Conservation (phyloP, 2,329 filamentous ascomycete species). For the Ramichloridium luteum region DNA sequence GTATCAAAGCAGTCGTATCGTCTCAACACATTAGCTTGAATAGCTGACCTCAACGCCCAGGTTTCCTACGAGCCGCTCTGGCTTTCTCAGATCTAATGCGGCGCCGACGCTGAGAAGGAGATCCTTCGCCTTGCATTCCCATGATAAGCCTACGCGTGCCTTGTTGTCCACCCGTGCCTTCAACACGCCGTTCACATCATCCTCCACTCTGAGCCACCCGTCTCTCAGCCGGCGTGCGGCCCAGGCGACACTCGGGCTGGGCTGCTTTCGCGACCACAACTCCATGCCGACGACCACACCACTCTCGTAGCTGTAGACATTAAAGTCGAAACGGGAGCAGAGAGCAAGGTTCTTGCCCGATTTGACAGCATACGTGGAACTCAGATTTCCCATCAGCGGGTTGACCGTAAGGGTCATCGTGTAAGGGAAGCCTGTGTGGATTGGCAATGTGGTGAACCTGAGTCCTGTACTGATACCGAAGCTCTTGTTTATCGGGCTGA, state of each 20-base stretch:
- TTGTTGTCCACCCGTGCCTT: conserved; percentile 86
- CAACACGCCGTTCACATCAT: conserved; percentile 71
- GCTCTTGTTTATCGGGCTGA: conserved; percentile 87
- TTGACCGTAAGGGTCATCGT: conserved; percentile 90
- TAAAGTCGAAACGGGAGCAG: conserved; percentile 89
- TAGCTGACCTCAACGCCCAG: conserved; percentile 73
- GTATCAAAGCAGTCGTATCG: too few species aligned
- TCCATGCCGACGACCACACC: conserved; percentile 86
- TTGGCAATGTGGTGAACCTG: conserved; percentile 76
- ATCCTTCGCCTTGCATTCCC: conserved; percentile 89
- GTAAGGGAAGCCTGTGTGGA: conserved; percentile 72
- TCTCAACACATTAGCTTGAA: conserved; percentile 42
- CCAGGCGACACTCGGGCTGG: conserved; percentile 31
- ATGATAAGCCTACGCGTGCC: conserved; percentile 71
- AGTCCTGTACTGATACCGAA: conserved; percentile 81
- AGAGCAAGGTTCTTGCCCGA: conserved; percentile 73
- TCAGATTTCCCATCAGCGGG: conserved; percentile 86
- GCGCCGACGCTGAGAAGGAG: conserved; percentile 84
- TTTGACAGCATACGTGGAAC: conserved; percentile 81
- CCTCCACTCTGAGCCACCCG: conserved; percentile 35
- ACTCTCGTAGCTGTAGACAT: conserved; percentile 96
- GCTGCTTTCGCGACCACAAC: conserved; percentile 53
- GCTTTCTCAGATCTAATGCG: conserved; percentile 64
- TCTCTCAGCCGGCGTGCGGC: conserved; percentile 31
- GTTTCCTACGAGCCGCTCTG: conserved; percentile 64